Conservation (phyloP, 1,139 yeast species). For the Tardiomyces blankii region DNA sequence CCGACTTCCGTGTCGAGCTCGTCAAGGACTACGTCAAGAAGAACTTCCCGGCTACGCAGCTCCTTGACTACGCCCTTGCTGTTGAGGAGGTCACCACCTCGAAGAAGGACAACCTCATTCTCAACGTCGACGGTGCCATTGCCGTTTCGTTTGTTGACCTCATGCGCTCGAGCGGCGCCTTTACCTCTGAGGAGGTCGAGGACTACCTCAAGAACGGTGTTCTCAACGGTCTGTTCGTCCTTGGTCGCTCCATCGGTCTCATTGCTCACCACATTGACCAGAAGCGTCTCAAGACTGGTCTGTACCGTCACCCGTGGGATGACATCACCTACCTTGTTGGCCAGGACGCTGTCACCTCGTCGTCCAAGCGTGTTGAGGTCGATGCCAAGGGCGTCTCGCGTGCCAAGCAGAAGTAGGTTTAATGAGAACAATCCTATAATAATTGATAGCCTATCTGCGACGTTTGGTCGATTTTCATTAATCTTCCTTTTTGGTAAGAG, state of each 20-base stretch:
- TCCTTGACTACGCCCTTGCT: constrained; percentile 37
- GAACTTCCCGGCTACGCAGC: constrained; percentile 33
- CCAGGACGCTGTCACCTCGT: constrained; percentile 22
- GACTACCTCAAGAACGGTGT: constrained; percentile 36
- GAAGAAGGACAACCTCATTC: constrained; percentile 36
- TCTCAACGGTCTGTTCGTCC: constrained; percentile 35
- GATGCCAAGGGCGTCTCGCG: constrained; percentile 25
- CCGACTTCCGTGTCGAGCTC: constrained; percentile 37
- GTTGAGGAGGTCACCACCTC: constrained; percentile 39
- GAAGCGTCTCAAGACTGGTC: constrained; percentile 36
- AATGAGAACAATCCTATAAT: background rate
- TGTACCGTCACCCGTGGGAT: constrained; percentile 39
- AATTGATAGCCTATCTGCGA: background rate
- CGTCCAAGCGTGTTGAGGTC: constrained; percentile 25
- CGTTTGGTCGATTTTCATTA: too few species aligned
- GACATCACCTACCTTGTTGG: constrained; percentile 34
- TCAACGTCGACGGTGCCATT: constrained; percentile 37
- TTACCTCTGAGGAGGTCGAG: constrained; percentile 33
- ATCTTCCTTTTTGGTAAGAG: too few species aligned
- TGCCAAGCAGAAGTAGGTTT: constrained; percentile 9
- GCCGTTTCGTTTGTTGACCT: constrained; percentile 36
- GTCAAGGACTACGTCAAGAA: constrained; percentile 36
- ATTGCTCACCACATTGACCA: constrained; percentile 38
- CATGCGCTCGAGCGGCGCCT: constrained; percentile 35
- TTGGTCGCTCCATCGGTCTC: constrained; percentile 36